A percentile compares a stretch with the other conserved stretches of the same genome.
Conservation (phyloP, 768 basidiomycete species). For the Phaffia tasmanica region DNA sequence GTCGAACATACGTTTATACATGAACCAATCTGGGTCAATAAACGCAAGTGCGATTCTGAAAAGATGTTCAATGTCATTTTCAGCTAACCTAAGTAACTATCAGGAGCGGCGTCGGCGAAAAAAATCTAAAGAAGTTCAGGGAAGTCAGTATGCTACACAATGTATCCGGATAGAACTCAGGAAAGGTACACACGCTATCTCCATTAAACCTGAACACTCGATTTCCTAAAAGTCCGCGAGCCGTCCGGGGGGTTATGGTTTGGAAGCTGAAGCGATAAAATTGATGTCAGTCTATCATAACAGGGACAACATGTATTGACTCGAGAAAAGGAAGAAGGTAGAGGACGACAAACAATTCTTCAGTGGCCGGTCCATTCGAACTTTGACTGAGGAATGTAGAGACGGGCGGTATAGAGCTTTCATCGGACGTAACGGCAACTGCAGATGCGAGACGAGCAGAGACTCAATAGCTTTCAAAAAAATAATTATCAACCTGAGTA, state of each 20-base stretch:
- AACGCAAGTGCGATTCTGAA: not conserved
- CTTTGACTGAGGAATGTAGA: conserved; percentile 9
- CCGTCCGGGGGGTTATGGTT: conserved; percentile 14
- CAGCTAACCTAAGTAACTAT: conserved; percentile 14
- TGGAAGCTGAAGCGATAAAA: not conserved
- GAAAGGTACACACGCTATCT: conserved; percentile 8
- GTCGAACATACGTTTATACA: not conserved
- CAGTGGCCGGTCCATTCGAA: conserved; percentile 4
- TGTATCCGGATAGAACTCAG: not conserved
- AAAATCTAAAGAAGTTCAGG: not conserved
- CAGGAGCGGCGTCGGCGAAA: conserved; percentile 19
- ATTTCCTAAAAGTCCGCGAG: conserved; percentile 5
- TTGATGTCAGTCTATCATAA: not conserved
- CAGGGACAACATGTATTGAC: not conserved
- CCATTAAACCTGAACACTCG: conserved; percentile 7
- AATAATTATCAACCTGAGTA: not conserved
- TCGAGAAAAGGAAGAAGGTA: not conserved
- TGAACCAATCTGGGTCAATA: not conserved
- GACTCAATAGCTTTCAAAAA: too few species aligned
- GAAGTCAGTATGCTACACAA: not conserved
- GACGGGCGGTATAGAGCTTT: conserved; percentile 1
- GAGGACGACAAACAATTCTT: conserved; percentile 12
- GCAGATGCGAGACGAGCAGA: too few species aligned
- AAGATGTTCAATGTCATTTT: not conserved
- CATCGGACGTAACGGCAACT: not conserved